Evolutionary conservation across 1,284 basidiomycete genomes (phyloP), one percentile per base, ranked within the genome.

Genomic region (Puccinia triticina): DNA sequence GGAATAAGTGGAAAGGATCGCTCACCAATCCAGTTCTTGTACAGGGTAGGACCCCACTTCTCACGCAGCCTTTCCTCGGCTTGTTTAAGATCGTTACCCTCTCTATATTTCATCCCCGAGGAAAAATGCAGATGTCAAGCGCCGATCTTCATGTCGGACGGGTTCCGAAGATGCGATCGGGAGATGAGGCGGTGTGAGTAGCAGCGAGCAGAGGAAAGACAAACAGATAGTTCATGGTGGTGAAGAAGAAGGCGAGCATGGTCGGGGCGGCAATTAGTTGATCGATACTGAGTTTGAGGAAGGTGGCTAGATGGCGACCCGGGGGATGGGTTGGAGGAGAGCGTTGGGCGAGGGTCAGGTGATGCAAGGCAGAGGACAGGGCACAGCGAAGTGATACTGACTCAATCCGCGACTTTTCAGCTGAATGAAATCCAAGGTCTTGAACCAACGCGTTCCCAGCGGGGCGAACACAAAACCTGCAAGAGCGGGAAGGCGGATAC

Each of bases 201-300:
- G 3, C 21, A 29, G 12, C 7, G n/a, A 29, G 18, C 12, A 43
- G n/a, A n/a, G 43, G n/a, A 55, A 72, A 34, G 8, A 48, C 78
- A 21, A 12, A 81, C 78, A 81, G 67, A 61, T 61, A 81, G 37
- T 81, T 81, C 78, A 81, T 81, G n/a, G 69, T 72, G 11, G 78
- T 81, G 40, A 81, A 81, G 57, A 81, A 81, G 18, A 81, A 67
- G 34, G 78, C 78, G 23, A 81, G 43, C 78, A 81, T 81, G 29
- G 78, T 81, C 29, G 78, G 78, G 18, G 78, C 78, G n/a, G 78
- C 78, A 26, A 81, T 55, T 29, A 81, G 61, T 74, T 81, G 78
- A 64, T 81, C 78, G 16, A 81, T 43, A 34, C 69, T 59, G 29
- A 81, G 53, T 32, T 81, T 81, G 5, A 81, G 23, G 29, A 69